A percentile compares a stretch with the other conserved stretches of the same genome.
Conservation (phyloP, 768 basidiomycete species). For the Coprinopsis cinerea region DNA sequence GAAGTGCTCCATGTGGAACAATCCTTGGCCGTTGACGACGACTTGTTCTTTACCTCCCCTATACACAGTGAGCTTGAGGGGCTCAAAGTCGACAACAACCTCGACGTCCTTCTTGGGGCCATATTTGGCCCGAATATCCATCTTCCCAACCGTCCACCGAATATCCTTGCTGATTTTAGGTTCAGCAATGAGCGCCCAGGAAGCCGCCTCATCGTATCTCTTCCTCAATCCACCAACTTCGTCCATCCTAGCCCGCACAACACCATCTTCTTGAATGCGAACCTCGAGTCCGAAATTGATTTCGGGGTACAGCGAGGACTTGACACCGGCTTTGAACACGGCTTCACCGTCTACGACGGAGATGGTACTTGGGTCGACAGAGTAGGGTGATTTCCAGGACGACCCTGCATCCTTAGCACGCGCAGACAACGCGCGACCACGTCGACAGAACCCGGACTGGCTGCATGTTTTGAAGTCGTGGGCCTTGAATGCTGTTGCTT, state of each 20-base stretch:
- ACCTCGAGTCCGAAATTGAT: constrained; percentile 79
- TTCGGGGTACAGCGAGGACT: constrained; percentile 77
- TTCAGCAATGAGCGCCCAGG: constrained; percentile 79
- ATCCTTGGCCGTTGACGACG: constrained; percentile 80
- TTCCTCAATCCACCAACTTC: constrained; percentile 73
- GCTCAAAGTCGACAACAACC: constrained; percentile 66
- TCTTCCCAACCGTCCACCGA: constrained; percentile 62
- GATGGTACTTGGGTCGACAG: constrained; percentile 55
- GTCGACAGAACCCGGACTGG: constrained; percentile 91
- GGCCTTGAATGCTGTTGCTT: constrained; percentile 57
- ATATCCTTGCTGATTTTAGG: constrained; percentile 57
- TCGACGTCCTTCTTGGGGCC: constrained; percentile 59
- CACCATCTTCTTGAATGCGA: constrained; percentile 81
- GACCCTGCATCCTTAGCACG: constrained; percentile 54
- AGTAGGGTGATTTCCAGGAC: constrained; percentile 85
- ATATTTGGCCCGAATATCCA: constrained; percentile 57
- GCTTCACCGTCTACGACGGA: constrained; percentile 47
- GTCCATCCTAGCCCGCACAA: constrained; percentile 90
- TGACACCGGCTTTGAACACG: constrained; percentile 68
- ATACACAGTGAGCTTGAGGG: constrained; percentile 68
- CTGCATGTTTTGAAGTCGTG: constrained; percentile 92
- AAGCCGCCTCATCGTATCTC: constrained; percentile 87
- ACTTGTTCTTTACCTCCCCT: constrained; percentile 78
- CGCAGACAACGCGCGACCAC: constrained; percentile 74
- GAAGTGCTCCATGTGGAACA: constrained; percentile 99